These are phyloP conservation scores for Suillus luteus DNA, from an alignment of 768 basidiomycete species.

Conservation along the genomic window DNA sequence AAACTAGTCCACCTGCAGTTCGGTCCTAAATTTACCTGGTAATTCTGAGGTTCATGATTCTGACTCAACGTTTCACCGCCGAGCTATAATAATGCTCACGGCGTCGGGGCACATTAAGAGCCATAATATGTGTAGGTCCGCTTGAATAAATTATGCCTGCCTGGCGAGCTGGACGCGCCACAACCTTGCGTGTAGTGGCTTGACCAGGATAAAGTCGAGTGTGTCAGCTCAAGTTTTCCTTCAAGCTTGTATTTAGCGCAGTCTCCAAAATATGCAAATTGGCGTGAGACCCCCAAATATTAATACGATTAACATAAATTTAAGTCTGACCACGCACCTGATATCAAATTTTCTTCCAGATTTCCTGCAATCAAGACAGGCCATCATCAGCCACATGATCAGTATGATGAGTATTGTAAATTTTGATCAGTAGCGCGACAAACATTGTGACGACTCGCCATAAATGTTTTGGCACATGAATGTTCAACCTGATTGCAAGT, in stretches of 20 bases:
- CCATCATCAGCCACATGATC: no score
- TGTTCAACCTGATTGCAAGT: background rate
- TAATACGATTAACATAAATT: background rate
- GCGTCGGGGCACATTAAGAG: background rate
- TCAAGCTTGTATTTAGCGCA: background rate
- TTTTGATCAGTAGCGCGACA: background rate
- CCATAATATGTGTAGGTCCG: background rate
- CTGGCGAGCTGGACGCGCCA: background rate
- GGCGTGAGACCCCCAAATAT: conserved; percentile 1
- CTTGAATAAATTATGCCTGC: background rate
- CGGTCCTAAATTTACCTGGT: background rate
- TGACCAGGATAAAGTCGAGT: background rate
- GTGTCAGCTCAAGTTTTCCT: background rate
- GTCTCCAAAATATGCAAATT: background rate
- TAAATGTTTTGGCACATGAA: background rate
- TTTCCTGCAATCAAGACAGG: background rate
- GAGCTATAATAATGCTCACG: background rate
- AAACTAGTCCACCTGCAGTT: background rate
- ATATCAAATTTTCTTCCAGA: background rate
- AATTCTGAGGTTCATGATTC: background rate
- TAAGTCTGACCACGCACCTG: background rate
- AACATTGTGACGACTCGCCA: background rate
- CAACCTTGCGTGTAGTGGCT: background rate
- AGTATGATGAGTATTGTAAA: background rate
- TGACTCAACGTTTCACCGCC: background rate